Evolutionary conservation across 73 alveolate genomes (phyloP).

Genomic region (Tetrahymena malaccensis): DNA sequence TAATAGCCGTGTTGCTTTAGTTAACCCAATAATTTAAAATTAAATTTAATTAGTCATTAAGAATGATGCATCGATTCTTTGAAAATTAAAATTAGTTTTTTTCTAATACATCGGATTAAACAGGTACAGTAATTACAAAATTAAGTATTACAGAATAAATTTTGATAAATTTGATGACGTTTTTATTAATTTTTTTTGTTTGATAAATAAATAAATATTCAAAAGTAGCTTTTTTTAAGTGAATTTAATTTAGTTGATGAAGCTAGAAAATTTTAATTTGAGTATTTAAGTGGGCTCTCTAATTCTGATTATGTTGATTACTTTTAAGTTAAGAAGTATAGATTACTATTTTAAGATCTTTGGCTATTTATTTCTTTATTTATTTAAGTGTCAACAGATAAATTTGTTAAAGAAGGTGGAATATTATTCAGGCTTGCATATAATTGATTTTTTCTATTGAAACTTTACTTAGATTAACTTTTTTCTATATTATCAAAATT

Average conservation of each 20-base stretch:
- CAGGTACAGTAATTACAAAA: too few species aligned
- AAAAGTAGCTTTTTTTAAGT: neutral
- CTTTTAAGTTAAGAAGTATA: neutral
- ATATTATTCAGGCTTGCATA: neutral
- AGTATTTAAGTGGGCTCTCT: neutral
- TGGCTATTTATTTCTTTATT: neutral
- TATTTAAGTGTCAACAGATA: neutral
- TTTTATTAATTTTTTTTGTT: too few species aligned
- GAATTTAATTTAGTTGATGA: neutral
- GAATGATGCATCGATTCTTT: too few species aligned
- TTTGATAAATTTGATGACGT: neutral
- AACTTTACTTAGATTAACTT: neutral
- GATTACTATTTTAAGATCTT: neutral
- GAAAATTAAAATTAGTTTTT: too few species aligned
- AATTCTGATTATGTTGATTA: neutral
- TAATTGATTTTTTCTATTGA: neutral
- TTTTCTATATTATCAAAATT: neutral
- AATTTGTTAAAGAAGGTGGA: neutral
- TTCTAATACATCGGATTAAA: too few species aligned
- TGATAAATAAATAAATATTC: neutral
- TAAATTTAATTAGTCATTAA: too few species aligned
- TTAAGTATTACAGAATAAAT: too few species aligned
- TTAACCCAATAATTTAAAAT: too few species aligned
- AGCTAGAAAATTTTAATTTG: neutral
- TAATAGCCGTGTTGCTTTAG: too few species aligned